phyloP scores from a whole-genome alignment of 345 rosid species.

The Rubroshorea leprosula region DNA sequence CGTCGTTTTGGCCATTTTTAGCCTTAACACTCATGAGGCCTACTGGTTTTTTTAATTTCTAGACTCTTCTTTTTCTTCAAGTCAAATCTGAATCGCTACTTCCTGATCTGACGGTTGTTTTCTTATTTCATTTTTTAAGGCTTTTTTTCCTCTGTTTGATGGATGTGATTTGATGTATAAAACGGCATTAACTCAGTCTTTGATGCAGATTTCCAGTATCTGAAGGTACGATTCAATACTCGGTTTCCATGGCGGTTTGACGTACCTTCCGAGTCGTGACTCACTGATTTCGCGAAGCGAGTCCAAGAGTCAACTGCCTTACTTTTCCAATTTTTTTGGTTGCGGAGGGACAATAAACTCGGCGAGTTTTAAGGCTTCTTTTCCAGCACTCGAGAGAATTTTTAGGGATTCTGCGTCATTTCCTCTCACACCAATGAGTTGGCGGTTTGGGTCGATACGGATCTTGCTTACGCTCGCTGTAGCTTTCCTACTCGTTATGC shows the following conservation, averaged over 20 bases:
- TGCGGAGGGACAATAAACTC: conserved; percentile 1
- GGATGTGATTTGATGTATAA: conserved; percentile 1
- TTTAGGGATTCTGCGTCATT: not conserved
- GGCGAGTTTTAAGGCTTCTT: not conserved
- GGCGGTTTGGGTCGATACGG: conserved; percentile 17
- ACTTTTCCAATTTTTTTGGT: not conserved
- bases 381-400: not conserved
- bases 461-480: conserved; percentile 15
- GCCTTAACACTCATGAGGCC: conserved; percentile 23
- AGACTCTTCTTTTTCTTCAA: conserved; percentile 1
- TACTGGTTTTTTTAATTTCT: conserved; percentile 10
- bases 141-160: not conserved
- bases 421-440: conserved; percentile 23
- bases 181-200: conserved; percentile 8
- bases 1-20: conserved; percentile 29
- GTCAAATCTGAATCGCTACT: conserved; percentile 28
- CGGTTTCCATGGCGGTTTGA: conserved; percentile 9
- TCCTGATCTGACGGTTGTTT: conserved; percentile 29
- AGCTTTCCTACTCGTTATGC: conserved; percentile 11
- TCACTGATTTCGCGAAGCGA: not conserved
- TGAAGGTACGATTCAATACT: not conserved
- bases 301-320: conserved; percentile 13
- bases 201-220: conserved; percentile 29
- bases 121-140: not conserved
- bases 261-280: conserved; percentile 1